These are phyloP conservation scores for Lithocarpus polystachyus DNA, from an alignment of 306 rosid genomes.

Conservation along the genomic window DNA sequence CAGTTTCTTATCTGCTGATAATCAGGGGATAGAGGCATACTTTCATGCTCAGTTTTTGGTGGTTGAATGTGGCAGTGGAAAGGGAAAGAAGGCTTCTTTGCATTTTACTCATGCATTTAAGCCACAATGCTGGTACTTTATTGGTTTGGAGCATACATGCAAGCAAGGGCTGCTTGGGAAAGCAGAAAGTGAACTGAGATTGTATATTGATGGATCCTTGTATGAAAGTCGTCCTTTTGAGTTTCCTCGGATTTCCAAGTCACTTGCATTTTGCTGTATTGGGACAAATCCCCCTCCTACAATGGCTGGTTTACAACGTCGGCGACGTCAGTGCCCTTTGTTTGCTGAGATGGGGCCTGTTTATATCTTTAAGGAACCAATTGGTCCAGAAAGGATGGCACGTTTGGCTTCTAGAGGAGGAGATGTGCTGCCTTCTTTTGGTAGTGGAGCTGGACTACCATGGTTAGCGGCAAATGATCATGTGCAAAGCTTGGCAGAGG, in stretches of 20 bases:
- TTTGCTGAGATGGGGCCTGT: constrained; percentile 99
- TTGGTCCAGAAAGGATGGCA: constrained; percentile 85
- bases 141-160: constrained; percentile 89
- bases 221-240: constrained; percentile 93
- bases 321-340: constrained; percentile 96
- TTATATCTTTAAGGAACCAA: constrained; percentile 90
- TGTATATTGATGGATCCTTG: constrained; percentile 83
- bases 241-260: constrained; percentile 88
- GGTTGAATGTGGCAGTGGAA: constrained; percentile 87
- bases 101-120: constrained; percentile 96
- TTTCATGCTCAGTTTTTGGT: constrained; percentile 98
- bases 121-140: constrained; percentile 98
- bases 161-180: constrained; percentile 83
- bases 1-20: constrained; percentile 94
- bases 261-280: constrained; percentile 97
- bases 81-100: constrained; percentile 88
- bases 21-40: constrained; percentile 97
- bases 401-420: constrained; percentile 96
- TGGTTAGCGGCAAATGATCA: constrained; percentile 79
- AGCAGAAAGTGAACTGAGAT: constrained; percentile 76
- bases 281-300: constrained; percentile 99
- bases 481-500: constrained; percentile 66
- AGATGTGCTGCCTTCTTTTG: constrained; percentile 84
- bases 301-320: constrained; percentile 99
- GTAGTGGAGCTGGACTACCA: constrained; percentile 87